These are phyloP conservation scores for Bipolaris cookei DNA, from an alignment of 2,329 filamentous ascomycete species.

Conservation along the genomic window DNA sequence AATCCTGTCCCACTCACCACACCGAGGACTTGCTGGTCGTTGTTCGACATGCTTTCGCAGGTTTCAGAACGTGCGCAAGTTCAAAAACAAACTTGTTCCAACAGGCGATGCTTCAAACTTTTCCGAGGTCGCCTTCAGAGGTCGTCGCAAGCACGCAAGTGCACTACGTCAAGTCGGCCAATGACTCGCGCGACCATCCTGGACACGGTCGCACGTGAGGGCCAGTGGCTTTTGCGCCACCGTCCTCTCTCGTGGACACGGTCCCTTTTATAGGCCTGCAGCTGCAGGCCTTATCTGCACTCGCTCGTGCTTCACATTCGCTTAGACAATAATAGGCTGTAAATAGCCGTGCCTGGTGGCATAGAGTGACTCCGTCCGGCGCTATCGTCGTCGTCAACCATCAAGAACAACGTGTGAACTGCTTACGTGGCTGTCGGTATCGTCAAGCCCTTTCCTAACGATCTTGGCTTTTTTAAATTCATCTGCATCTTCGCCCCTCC, in stretches of 20 bases:
- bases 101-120: slow-evolving; percentile 3
- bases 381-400: slow-evolving; percentile 20
- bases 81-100: neutral
- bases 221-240: slow-evolving; percentile 21
- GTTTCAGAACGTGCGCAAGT: neutral
- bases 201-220: slow-evolving; percentile 21
- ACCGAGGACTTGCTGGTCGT: slow-evolving; percentile 80
- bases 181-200: slow-evolving; percentile 17
- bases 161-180: slow-evolving; percentile 17
- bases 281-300: slow-evolving; percentile 25
- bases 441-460: slow-evolving; percentile 21
- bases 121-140: slow-evolving; percentile 5
- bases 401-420: slow-evolving; percentile 31
- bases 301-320: slow-evolving; percentile 16
- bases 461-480: slow-evolving; percentile 9
- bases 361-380: slow-evolving; percentile 10
- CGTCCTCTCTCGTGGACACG: slow-evolving; percentile 14
- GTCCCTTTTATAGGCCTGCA: slow-evolving; percentile 12
- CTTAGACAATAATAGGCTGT: slow-evolving; percentile 12
- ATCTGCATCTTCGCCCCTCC: slow-evolving; percentile 12
- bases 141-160: slow-evolving; percentile 11
- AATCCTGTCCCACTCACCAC: slow-evolving; percentile 62
- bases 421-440: slow-evolving; percentile 35
- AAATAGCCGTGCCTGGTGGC: slow-evolving; percentile 1
- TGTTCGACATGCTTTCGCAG: slow-evolving; percentile 68